These are phyloP conservation scores for Climacium dendroides DNA, from an alignment of 225 moss, liverwort and hornwort species.

Conservation along the genomic window DNA sequence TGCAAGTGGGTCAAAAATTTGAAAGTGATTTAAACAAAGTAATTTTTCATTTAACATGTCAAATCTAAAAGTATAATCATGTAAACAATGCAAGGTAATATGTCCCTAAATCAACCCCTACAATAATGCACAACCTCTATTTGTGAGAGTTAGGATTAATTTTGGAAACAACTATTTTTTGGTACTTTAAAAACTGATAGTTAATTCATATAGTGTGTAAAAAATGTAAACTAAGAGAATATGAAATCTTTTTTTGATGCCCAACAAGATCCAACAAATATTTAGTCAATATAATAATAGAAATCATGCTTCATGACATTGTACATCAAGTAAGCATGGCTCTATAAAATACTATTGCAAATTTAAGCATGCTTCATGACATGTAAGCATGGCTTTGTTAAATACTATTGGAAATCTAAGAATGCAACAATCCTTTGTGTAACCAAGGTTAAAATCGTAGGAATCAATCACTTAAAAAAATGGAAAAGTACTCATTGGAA, in stretches of 20 bases:
- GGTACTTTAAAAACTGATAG: neutral
- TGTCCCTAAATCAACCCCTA: accelerated
- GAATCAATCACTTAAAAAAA: too few species aligned
- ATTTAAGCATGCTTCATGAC: too few species aligned
- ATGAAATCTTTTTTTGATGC: neutral
- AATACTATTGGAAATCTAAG: too few species aligned
- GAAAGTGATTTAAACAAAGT: neutral
- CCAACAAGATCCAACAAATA: neutral
- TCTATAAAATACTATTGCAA: too few species aligned
- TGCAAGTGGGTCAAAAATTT: neutral
- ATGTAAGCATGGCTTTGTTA: too few species aligned
- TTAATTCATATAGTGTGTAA: neutral
- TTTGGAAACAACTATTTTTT: too few species aligned
- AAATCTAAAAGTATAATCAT: neutral
- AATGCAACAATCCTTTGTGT: too few species aligned
- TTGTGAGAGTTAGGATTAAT: too few species aligned
- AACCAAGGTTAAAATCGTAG: too few species aligned
- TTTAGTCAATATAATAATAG: too few species aligned
- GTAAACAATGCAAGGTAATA: neutral
- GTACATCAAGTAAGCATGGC: neutral
- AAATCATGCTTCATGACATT: neutral
- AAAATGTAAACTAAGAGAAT: neutral
- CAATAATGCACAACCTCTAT: neutral
- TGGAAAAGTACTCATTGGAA: too few species aligned
- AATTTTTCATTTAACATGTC: too few species aligned